phyloP scores from a whole-genome alignment of 768 basidiomycete genomes.

The Hemileccinum impolitum region DNA sequence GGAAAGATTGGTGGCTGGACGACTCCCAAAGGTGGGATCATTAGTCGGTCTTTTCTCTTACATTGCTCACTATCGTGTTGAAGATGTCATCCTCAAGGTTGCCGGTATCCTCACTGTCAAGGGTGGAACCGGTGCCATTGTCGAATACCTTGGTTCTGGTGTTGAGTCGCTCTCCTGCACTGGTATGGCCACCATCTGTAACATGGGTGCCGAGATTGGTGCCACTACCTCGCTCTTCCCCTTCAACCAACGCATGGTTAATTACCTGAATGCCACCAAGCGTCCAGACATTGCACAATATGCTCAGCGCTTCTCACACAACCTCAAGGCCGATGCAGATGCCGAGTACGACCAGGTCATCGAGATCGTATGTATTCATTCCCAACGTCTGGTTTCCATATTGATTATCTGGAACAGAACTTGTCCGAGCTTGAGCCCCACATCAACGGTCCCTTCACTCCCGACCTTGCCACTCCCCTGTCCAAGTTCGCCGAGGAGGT shows the following conservation, averaged over 20 bases:
- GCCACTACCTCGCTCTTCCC: slow-evolving; percentile 99
- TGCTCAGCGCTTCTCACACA: slow-evolving; percentile 85
- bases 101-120: slow-evolving; percentile 99
- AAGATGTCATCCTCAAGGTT: slow-evolving; percentile 98
- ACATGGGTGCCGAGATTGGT: slow-evolving; percentile 99
- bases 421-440: slow-evolving; percentile 97
- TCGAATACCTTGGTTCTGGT: slow-evolving; percentile 95
- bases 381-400: background rate
- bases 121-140: slow-evolving; percentile 98
- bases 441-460: slow-evolving; percentile 99
- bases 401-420: slow-evolving; percentile 49
- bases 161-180: slow-evolving; percentile 96
- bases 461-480: slow-evolving; percentile 96
- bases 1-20: slow-evolving; percentile 98
- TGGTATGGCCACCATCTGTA: slow-evolving; percentile 99
- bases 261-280: slow-evolving; percentile 94
- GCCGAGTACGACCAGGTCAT: slow-evolving; percentile 94
- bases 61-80: slow-evolving; percentile 8
- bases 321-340: slow-evolving; percentile 81
- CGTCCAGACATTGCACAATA: slow-evolving; percentile 85
- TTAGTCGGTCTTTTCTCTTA: background rate
- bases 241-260: slow-evolving; percentile 91
- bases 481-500: slow-evolving; percentile 91
- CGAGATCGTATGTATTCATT: slow-evolving; percentile 65
- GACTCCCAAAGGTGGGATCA: slow-evolving; percentile 79